Evolutionary conservation across 352 stramenopile species (phyloP).

Genomic region (Aphanomyces stellatus): DNA sequence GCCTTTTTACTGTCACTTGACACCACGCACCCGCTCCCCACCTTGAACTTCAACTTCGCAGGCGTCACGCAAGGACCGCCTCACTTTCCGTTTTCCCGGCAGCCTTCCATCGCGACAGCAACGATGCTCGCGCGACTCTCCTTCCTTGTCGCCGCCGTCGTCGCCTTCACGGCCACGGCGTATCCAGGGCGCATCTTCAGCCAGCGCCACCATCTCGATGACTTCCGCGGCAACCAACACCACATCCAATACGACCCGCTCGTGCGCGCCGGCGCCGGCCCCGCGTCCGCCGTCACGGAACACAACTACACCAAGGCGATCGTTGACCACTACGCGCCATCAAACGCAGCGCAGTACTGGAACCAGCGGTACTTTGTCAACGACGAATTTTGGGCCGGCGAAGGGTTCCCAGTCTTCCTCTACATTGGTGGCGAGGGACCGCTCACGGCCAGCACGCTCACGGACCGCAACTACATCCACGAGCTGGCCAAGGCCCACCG

Average conservation of each 20-base stretch:
- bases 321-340: constrained; percentile 60
- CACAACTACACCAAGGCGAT: constrained; percentile 51
- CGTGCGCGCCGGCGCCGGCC: constrained; percentile 21
- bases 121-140: no score
- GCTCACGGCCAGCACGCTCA: constrained; percentile 44
- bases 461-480: constrained; percentile 71
- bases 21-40: no score
- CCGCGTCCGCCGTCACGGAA: constrained; percentile 35
- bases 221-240: constrained; percentile 62
- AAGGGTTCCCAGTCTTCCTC: constrained; percentile 78
- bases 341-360: constrained; percentile 52
- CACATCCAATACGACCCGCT: constrained; percentile 45
- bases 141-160: no score
- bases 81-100: no score
- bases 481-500: constrained; percentile 62
- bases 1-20: no score
- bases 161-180: neutral
- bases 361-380: constrained; percentile 88
- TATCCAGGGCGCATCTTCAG: neutral
- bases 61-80: no score
- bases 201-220: constrained; percentile 32
- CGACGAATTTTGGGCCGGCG: constrained; percentile 73
- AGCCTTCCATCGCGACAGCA: no score
- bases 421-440: constrained; percentile 80
- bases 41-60: no score